Evolutionary conservation across 148 eudicot species (phyloP).

Genomic region (Silene conica): DNA sequence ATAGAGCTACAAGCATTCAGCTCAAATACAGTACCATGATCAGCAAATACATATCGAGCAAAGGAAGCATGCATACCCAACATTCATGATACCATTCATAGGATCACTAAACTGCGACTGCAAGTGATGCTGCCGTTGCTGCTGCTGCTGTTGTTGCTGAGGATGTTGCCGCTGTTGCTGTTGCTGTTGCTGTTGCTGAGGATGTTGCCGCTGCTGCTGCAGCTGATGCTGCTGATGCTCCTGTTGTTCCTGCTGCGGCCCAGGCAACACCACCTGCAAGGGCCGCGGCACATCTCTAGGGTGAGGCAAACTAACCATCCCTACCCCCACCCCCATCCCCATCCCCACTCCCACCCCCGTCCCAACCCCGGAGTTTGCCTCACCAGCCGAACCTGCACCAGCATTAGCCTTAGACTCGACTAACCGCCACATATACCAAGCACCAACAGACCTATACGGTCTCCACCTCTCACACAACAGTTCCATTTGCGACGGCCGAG

Average conservation of each 20-base stretch:
- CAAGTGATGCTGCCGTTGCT: slow-evolving; percentile 30
- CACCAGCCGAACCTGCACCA: no score
- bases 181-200: slow-evolving; percentile 17
- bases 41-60: no score
- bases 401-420: slow-evolving; percentile 35
- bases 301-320: no score
- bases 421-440: slow-evolving; percentile 60
- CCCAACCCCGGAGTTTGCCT: not conserved
- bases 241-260: slow-evolving; percentile 12
- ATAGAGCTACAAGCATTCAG: not conserved
- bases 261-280: slow-evolving; percentile 19
- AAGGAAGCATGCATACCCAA: slow-evolving; percentile 33
- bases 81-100: slow-evolving; percentile 41
- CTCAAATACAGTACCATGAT: not conserved
- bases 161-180: slow-evolving; percentile 10
- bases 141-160: slow-evolving; percentile 12
- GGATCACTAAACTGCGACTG: slow-evolving; percentile 41
- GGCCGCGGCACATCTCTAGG: not conserved
- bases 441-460: slow-evolving; percentile 50
- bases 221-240: slow-evolving; percentile 37
- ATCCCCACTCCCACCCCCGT: not conserved
- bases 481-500: slow-evolving; percentile 57
- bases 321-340: not conserved
- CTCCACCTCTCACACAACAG: slow-evolving; percentile 60
- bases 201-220: slow-evolving; percentile 38